These are phyloP conservation scores for Cruciata laevipes DNA, from an alignment of 257 asterid genomes.

Conservation along the genomic window DNA sequence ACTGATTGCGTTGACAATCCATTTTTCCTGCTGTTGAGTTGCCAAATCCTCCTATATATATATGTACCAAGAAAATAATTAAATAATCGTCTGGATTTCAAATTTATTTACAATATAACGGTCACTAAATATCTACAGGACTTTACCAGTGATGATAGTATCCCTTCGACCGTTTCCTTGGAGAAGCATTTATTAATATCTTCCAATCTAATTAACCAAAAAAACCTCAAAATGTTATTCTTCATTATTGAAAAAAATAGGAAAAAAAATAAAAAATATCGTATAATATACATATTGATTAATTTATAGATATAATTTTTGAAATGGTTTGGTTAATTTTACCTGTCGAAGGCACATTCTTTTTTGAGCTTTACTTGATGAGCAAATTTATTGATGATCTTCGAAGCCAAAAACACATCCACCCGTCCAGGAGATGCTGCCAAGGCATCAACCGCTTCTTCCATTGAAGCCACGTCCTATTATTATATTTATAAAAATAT, in stretches of 20 bases:
- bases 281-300: no score
- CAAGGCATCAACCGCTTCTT: conserved; percentile 12
- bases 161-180: conserved; percentile 12
- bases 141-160: conserved; percentile 11
- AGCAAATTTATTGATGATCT: conserved; percentile 9
- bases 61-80: not conserved
- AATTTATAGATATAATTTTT: no score
- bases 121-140: no score
- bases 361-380: conserved; percentile 1
- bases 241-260: no score
- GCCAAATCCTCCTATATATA: conserved; percentile 12
- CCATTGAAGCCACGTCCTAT: conserved; percentile 21
- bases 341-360: conserved; percentile 17
- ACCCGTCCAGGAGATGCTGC: not conserved
- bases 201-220: not conserved
- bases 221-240: no score
- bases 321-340: not conserved
- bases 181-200: conserved; percentile 13
- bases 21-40: conserved; percentile 7
- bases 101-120: no score
- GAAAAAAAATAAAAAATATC: no score
- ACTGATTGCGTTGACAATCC: conserved; percentile 14
- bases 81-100: not conserved
- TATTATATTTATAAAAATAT: not conserved
- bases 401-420: not conserved